Evolutionary conservation across 2,329 filamentous ascomycete species (phyloP), one percentile per base, ranked within the genome.

Genomic region (Leptographium procerum): DNA sequence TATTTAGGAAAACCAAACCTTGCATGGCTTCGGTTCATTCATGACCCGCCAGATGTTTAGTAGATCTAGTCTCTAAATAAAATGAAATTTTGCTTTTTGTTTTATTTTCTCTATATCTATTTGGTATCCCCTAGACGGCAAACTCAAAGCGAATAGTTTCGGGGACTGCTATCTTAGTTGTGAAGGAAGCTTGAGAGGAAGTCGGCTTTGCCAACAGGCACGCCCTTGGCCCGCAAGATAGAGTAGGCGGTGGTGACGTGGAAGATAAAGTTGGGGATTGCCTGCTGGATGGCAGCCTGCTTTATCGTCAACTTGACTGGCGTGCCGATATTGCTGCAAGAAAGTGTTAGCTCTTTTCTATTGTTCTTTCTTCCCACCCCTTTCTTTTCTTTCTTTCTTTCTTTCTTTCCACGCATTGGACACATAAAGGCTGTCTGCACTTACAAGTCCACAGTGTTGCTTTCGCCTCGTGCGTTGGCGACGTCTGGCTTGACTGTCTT

Each of bases 211-310:
- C 82, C 82, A 22, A 86, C 16, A 1, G 74, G 74, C 14, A 85
- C 79, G 0, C 82, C 83, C 69, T 79, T 75, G 57, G 71, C 72
- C 55, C 83, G 71, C 64, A 86, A 64, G 55, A 87, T 78, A 1
- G 67, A 73, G 68, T 86, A 86, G 14, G 77, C 77, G 6, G 75
- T 82, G 2, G 60, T 73, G 6, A 79, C 61, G 64, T 86, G 83
- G 66, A 86, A 86, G 67, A 75, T 82, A 64, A 84, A 75, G 65
- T 85, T 84, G 11, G 82, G 81, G 43, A 84, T 61, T 7, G 68
- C 73, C 66, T 74, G 77, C 2, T 66, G 65, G 26, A 72, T 60
- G 11, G 80, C 63, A 60, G 80, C 83, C 0, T 71, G 67, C 52
- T 64, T 59, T 11, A 59, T 63, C 22, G 61, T 63, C 31, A 65